Percentiles rank a stretch among this genome's conserved stretches.
Conservation (phyloP, 164 flowering plant species). For the Berberis vulgaris region DNA sequence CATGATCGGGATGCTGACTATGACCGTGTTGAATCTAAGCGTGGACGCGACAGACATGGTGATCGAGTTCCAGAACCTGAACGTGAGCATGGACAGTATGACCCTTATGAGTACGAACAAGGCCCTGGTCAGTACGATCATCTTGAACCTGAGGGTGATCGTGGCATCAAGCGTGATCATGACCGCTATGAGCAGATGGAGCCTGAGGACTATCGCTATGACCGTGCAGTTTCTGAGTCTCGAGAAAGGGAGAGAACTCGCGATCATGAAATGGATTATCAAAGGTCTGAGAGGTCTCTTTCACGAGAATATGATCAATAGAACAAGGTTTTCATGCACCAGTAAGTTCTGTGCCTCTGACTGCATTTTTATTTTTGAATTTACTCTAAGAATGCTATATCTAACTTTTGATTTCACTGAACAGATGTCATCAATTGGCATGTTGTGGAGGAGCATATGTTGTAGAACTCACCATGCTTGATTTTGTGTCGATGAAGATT, state of each 20-base stretch:
- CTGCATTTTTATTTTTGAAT: too few relatives aligned
- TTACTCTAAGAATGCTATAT: too few relatives aligned
- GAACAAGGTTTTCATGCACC: neutral
- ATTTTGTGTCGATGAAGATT: too few relatives aligned
- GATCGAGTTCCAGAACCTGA: conserved; percentile 17
- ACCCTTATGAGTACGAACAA: conserved; percentile 30
- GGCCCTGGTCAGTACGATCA: conserved; percentile 32
- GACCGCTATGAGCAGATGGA: conserved; percentile 63
- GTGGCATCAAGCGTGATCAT: conserved; percentile 27
- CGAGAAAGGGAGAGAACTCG: conserved; percentile 30
- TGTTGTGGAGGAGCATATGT: too few relatives aligned
- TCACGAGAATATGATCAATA: conserved; percentile 46
- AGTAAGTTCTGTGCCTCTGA: too few relatives aligned
- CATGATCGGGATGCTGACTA: conserved; percentile 49
- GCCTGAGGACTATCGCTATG: conserved; percentile 38
- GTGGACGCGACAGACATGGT: conserved; percentile 36
- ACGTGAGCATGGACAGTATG: neutral
- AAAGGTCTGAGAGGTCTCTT: conserved; percentile 43
- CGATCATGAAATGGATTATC: conserved; percentile 37
- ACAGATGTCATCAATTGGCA: too few relatives aligned
- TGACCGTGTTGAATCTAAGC: conserved; percentile 44
- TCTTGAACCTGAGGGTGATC: conserved; percentile 34
- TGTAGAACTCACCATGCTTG: too few relatives aligned
- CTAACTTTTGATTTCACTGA: too few relatives aligned
- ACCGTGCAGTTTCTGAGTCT: conserved; percentile 29